Conservation (phyloP, 768 basidiomycete genomes). For the Holtermannia corniformis region DNA sequence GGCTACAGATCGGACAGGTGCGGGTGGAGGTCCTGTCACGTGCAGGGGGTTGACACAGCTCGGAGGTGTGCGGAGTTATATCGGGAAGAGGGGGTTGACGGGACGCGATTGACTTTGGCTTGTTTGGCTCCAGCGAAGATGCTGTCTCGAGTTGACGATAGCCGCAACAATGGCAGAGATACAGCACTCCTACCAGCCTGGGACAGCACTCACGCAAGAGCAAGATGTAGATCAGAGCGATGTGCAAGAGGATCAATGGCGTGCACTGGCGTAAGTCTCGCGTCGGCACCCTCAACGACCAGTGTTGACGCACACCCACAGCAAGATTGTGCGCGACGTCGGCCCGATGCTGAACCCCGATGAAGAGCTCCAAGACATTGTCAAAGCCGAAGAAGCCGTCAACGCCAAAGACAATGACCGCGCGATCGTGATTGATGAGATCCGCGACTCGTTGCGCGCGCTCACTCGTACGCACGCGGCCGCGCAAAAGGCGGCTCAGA, state of each 20-base stretch:
- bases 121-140: too few species aligned
- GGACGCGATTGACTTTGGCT: too few species aligned
- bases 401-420: constrained; percentile 18
- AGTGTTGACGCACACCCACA: constrained; percentile 1
- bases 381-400: constrained; percentile 26
- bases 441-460: constrained; percentile 10
- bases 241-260: constrained; percentile 16
- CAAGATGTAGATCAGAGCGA: too few species aligned
- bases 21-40: too few species aligned
- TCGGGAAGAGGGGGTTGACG: too few species aligned
- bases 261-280: constrained; percentile 11
- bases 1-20: too few species aligned
- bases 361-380: constrained; percentile 24
- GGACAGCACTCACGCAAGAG: too few species aligned
- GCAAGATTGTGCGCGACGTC: constrained; percentile 19
- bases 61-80: too few species aligned
- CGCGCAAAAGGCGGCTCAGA: constrained; percentile 20
- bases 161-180: too few species aligned
- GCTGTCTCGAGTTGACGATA: too few species aligned
- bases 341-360: constrained; percentile 21
- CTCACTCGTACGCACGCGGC: constrained; percentile 5
- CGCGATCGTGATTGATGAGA: constrained; percentile 4
- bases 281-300: background rate
- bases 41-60: too few species aligned
- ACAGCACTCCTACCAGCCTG: too few species aligned